Evolutionary conservation across 2,329 filamentous ascomycete genomes (phyloP).

Genomic region (Xylariales sp.): DNA sequence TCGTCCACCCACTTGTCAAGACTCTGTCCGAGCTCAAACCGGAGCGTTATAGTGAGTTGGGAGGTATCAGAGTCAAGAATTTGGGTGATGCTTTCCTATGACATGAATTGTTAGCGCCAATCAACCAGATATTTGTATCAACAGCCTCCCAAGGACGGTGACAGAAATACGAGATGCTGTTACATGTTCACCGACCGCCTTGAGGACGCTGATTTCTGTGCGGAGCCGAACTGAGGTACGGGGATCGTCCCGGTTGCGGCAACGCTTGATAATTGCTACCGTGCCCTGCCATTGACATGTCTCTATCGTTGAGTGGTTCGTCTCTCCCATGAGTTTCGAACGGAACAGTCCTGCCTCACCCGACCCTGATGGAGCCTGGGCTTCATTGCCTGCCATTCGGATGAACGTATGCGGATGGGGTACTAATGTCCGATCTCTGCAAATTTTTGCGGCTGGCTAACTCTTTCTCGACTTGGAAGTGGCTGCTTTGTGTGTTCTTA

Average conservation of each 20-base stretch:
- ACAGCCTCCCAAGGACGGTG: too few relatives aligned
- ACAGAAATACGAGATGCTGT: background rate
- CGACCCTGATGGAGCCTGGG: too few relatives aligned
- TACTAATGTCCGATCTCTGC: too few relatives aligned
- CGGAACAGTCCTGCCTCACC: too few relatives aligned
- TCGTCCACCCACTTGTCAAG: background rate
- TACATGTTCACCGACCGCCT: conserved; percentile 1
- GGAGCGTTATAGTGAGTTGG: background rate
- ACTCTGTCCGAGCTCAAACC: conserved; percentile 1
- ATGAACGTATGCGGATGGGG: too few relatives aligned
- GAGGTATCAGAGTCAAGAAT: background rate
- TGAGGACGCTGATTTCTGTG: conserved; percentile 1
- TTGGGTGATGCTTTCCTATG: background rate
- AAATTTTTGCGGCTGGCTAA: too few relatives aligned
- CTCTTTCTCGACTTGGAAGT: too few relatives aligned
- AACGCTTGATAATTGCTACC: background rate
- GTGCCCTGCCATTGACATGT: background rate
- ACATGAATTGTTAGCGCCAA: background rate
- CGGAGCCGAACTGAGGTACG: background rate
- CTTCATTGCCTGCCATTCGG: too few relatives aligned
- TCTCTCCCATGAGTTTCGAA: background rate
- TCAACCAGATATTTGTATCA: background rate
- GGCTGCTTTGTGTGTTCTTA: too few relatives aligned
- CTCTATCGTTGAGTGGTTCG: background rate
- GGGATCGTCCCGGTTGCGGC: background rate